A percentile compares a stretch with the other conserved stretches of the same genome.
Conservation (phyloP, 2,329 filamentous ascomycete genomes). For the Lachnellula arida region DNA sequence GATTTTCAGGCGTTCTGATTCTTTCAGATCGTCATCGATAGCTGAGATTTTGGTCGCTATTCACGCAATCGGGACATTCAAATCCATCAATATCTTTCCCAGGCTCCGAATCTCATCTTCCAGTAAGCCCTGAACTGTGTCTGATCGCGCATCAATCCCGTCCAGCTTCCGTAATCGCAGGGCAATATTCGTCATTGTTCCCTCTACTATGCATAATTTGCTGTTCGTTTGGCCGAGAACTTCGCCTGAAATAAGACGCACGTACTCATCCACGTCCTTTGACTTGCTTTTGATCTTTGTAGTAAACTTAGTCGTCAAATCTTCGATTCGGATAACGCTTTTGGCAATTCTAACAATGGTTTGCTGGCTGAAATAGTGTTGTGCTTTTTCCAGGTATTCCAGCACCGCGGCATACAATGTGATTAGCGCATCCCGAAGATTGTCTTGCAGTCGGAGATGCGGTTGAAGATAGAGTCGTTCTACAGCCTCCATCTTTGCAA, state of each 20-base stretch:
- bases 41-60: background rate
- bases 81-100: background rate
- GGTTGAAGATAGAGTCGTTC: conserved; percentile 1
- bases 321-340: conserved; percentile 5
- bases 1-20: conserved; percentile 2
- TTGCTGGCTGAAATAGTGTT: conserved; percentile 1
- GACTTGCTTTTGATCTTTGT: conserved; percentile 2
- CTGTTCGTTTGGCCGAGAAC: background rate
- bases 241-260: background rate
- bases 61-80: background rate
- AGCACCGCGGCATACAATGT: conserved; percentile 4
- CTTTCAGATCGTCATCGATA: background rate
- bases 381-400: conserved; percentile 2
- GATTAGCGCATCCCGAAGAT: background rate
- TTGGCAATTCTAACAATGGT: background rate
- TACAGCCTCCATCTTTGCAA: background rate
- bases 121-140: background rate
- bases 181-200: background rate
- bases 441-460: background rate
- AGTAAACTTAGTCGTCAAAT: background rate
- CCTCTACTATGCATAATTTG: background rate
- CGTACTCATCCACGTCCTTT: background rate
- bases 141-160: background rate
- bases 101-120: background rate
- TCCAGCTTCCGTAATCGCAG: too few relatives aligned